Base-by-base conservation (phyloP, 148 eudicot species). In the Rhododendron vialii region DNA sequence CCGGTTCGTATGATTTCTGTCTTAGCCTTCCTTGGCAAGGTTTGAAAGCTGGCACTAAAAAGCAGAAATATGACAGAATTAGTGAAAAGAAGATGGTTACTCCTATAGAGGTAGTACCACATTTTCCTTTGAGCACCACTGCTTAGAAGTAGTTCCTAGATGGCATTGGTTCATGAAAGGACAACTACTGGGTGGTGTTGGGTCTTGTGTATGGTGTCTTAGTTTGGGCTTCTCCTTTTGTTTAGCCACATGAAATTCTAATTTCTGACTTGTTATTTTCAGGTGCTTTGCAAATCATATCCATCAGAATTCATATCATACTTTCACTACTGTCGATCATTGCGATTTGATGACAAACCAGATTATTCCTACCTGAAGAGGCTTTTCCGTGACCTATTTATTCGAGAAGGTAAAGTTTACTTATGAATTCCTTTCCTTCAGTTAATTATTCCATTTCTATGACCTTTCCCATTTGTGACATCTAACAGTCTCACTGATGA, bases 61-160 rank as follows among this genome's bases (percentile, higher is more conserved):
- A 96, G 93, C 99, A 96, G 91, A 96, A 96, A 88, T 96, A 96
- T 80, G 99, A 96, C 91, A 96, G 89, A 88, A 96, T 96, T 84
- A 96, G 98, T 91, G 99, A 96, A 89, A 96, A 95, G 92, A 96
- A 96, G 92, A 96, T 95, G 98, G 93, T 95, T 84, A 96, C 99
- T 50, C 94, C 99, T 7, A 93, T 95, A 87, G 99, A 96, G 94
- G 99, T 95, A 91, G 28, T 77, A 48, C 57, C 50, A 67, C 69
- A 33, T 77, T 5, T 76, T 73, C 83, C 36, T 77, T 38, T 13
- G 63, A 22, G 47, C 13, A 20, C 26, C 65, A 20, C 71, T 71
- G 48, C 43, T 71, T 51, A 51, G n/a, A 22, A 82, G 36, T 38
- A 8, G 30, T 74, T 53, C 38, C 78, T 71, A 10, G 43, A 55